Evolutionary conservation across 768 basidiomycete genomes (phyloP).

Genomic region (Agaricus sinodeliciosus): DNA sequence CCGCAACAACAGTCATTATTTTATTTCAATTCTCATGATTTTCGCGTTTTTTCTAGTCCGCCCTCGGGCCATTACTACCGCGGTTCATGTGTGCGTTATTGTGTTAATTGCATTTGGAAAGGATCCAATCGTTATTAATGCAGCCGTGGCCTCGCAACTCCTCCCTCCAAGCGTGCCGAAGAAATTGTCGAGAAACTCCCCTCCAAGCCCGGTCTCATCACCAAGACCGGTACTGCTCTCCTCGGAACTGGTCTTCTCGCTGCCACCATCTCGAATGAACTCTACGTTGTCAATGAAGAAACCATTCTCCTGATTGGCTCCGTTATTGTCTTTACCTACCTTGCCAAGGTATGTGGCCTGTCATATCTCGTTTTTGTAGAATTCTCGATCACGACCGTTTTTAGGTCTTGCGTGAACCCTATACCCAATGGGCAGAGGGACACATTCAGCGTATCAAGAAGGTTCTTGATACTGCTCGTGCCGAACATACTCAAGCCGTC

Average conservation of each 20-base stretch:
- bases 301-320: constrained; percentile 83
- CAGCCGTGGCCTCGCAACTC: constrained; percentile 66
- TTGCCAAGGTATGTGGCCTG: constrained; percentile 60
- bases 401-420: constrained; percentile 78
- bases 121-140: constrained; percentile 7
- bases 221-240: constrained; percentile 91
- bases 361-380: background rate
- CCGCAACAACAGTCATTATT: background rate
- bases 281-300: constrained; percentile 98
- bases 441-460: constrained; percentile 81
- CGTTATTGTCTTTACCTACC: constrained; percentile 72
- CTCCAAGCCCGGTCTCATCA: constrained; percentile 80
- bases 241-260: constrained; percentile 86
- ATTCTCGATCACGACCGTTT: constrained; percentile 13
- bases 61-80: constrained; percentile 43
- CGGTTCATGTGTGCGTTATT: constrained; percentile 44
- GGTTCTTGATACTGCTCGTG: constrained; percentile 74
- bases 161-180: constrained; percentile 81
- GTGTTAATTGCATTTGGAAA: constrained; percentile 7
- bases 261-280: constrained; percentile 92
- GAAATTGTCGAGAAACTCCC: constrained; percentile 87
- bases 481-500: constrained; percentile 90
- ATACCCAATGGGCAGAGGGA: constrained; percentile 86
- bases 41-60: constrained; percentile 32
- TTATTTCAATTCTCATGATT: background rate